Evolutionary conservation across 768 basidiomycete species (phyloP).

Genomic region (Polyporus arcularius): DNA sequence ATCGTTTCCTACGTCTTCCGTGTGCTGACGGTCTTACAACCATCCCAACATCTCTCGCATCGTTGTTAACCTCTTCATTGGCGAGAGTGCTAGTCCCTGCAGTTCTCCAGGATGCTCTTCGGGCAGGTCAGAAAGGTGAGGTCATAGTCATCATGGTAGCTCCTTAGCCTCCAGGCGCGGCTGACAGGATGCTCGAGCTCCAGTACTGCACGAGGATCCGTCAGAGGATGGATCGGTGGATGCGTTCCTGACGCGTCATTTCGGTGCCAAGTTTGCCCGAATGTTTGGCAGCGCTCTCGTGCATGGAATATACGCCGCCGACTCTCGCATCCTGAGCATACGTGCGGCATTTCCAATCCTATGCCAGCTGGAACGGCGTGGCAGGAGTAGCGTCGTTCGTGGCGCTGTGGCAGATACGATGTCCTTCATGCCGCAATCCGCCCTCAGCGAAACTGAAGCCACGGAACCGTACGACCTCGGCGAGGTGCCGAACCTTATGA

Average conservation of each 20-base stretch:
- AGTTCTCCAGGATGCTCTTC: constrained; percentile 60
- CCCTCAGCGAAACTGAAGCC: neutral
- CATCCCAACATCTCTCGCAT: constrained; percentile 44
- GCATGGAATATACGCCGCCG: constrained; percentile 93
- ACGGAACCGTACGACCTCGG: constrained; percentile 50
- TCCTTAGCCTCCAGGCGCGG: too few relatives aligned
- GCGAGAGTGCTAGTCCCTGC: constrained; percentile 52
- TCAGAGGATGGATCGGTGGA: constrained; percentile 78
- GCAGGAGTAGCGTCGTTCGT: constrained; percentile 68
- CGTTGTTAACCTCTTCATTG: constrained; percentile 39
- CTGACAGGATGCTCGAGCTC: neutral
- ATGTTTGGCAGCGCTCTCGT: constrained; percentile 76
- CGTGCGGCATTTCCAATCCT: constrained; percentile 76
- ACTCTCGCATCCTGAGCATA: constrained; percentile 72
- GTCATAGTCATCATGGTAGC: too few relatives aligned
- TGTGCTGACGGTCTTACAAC: constrained; percentile 50
- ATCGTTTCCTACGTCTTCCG: constrained; percentile 70
- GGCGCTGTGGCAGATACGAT: constrained; percentile 45
- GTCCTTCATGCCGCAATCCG: constrained; percentile 5
- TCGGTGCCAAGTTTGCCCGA: constrained; percentile 72
- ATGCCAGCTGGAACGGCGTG: constrained; percentile 67
- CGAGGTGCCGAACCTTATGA: constrained; percentile 47
- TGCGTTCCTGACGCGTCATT: constrained; percentile 69
- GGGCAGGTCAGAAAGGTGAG: constrained; percentile 6
- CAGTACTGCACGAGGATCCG: constrained; percentile 3